These are phyloP conservation scores for Alternaria dauci DNA, from an alignment of 2,329 filamentous ascomycete species.

Conservation along the genomic window DNA sequence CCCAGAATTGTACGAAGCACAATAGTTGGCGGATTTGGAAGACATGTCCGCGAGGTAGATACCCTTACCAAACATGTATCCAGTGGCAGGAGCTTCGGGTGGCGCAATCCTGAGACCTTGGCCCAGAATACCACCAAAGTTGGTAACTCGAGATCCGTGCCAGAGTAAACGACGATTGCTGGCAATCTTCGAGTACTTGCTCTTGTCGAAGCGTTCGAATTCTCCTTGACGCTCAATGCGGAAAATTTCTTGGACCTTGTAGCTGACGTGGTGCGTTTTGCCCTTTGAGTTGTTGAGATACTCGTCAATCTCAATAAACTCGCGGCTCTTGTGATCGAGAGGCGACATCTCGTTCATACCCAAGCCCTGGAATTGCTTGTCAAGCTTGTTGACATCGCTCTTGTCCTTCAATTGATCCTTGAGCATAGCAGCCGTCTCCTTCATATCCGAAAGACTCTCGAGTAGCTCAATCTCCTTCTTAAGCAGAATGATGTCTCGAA, in stretches of 20 bases:
- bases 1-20: conserved; percentile 67
- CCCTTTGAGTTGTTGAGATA: conserved; percentile 76
- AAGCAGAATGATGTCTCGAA: conserved; percentile 64
- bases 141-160: conserved; percentile 85
- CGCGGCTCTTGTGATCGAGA: conserved; percentile 64
- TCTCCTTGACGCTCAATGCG: conserved; percentile 81
- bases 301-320: conserved; percentile 70
- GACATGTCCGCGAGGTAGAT: conserved; percentile 86
- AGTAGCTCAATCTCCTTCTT: conserved; percentile 82
- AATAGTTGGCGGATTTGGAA: conserved; percentile 84
- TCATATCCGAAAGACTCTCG: conserved; percentile 85
- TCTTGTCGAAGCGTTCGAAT: conserved; percentile 70
- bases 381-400: conserved; percentile 68
- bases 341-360: conserved; percentile 79
- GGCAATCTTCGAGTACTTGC: conserved; percentile 61
- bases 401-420: conserved; percentile 65
- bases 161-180: conserved; percentile 80
- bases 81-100: conserved; percentile 78
- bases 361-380: conserved; percentile 75
- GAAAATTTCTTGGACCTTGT: conserved; percentile 78
- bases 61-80: conserved; percentile 91
- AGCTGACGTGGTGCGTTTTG: conserved; percentile 68
- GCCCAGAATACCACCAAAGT: conserved; percentile 85
- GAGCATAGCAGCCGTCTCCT: conserved; percentile 79
- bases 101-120: conserved; percentile 92